These are phyloP conservation scores for Neofusicoccum sp. DNA, from an alignment of 2,329 filamentous ascomycete genomes.

Conservation along the genomic window DNA sequence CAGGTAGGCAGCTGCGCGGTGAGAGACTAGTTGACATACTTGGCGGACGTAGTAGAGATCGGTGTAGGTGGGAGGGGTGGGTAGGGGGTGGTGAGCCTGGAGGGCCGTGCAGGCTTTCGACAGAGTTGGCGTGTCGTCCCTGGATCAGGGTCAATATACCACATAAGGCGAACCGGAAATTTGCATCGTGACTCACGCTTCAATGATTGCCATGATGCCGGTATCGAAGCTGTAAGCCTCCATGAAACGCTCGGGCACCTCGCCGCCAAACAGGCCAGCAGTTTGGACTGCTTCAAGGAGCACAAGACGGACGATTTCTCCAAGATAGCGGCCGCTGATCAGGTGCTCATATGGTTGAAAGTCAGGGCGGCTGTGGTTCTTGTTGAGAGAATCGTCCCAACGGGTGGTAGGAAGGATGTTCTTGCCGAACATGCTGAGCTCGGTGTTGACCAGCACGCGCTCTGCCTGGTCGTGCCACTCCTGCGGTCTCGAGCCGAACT, in stretches of 20 bases:
- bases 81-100: constrained; percentile 52
- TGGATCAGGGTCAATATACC: constrained; percentile 16
- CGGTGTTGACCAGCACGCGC: constrained; percentile 64
- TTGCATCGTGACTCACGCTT: constrained; percentile 34
- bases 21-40: constrained; percentile 54
- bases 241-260: constrained; percentile 55
- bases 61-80: constrained; percentile 42
- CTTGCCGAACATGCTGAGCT: constrained; percentile 65
- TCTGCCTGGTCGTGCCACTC: constrained; percentile 57
- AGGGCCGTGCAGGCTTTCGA: constrained; percentile 46
- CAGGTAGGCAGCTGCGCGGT: constrained; percentile 61
- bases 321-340: constrained; percentile 62
- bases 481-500: constrained; percentile 56
- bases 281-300: constrained; percentile 59
- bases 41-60: constrained; percentile 57
- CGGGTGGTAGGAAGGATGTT: constrained; percentile 57
- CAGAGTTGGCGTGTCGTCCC: constrained; percentile 41
- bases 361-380: constrained; percentile 56
- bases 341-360: constrained; percentile 67
- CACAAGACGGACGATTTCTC: constrained; percentile 62
- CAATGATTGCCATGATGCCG: constrained; percentile 57
- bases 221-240: constrained; percentile 61
- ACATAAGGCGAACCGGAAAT: not conserved
- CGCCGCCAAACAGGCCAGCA: constrained; percentile 56
- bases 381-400: constrained; percentile 62